Percentiles rank a stretch among this genome's conserved stretches.
Evolutionary conservation across 2,329 filamentous ascomycete genomes (phyloP).

Genomic region (Calonectria pseudoreteaudii): DNA sequence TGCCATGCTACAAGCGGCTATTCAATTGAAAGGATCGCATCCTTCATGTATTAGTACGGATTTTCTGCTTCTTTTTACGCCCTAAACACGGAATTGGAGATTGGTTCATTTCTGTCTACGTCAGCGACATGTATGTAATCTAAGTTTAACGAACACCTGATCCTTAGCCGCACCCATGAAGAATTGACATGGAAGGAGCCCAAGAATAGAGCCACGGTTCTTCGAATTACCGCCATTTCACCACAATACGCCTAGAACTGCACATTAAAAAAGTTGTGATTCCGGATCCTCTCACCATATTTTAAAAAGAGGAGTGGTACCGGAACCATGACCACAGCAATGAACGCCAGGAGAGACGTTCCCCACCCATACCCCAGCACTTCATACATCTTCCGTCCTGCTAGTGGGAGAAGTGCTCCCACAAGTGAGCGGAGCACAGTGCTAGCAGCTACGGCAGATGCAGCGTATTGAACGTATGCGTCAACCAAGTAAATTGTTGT

Average conservation of each 20-base stretch:
- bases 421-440: slow-evolving; percentile 65
- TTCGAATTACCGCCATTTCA: neutral
- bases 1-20: neutral
- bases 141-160: slow-evolving; percentile 12
- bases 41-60: neutral
- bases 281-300: slow-evolving; percentile 52
- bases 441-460: slow-evolving; percentile 45
- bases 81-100: slow-evolving; percentile 1
- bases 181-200: neutral
- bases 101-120: neutral
- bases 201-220: neutral
- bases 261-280: slow-evolving; percentile 44
- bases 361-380: slow-evolving; percentile 61
- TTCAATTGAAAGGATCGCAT: neutral
- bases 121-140: neutral
- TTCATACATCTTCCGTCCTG: slow-evolving; percentile 58
- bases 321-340: slow-evolving; percentile 57
- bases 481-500: slow-evolving; percentile 71
- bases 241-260: slow-evolving; percentile 26
- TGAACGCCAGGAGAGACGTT: slow-evolving; percentile 59
- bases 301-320: slow-evolving; percentile 52
- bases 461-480: slow-evolving; percentile 42
- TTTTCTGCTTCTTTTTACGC: neutral
- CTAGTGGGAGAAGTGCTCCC: slow-evolving; percentile 72
- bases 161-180: slow-evolving; percentile 1